Percentiles rank a stretch among this genome's conserved stretches.
Conservation (phyloP, 768 basidiomycete genomes). For the Tremella fuciformis region DNA sequence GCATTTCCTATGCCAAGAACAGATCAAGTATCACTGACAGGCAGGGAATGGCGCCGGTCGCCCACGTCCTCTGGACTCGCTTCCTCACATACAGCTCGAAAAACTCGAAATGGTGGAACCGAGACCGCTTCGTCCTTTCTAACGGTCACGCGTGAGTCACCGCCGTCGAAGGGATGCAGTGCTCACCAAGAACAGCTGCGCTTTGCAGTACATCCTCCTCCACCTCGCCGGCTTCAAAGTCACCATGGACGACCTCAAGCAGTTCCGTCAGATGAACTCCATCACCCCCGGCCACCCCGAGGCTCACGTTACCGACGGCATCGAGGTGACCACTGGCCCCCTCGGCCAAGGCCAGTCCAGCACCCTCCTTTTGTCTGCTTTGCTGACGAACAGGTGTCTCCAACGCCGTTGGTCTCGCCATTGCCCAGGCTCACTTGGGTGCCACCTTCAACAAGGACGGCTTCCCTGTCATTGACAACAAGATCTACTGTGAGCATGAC, state of each 20-base stretch:
- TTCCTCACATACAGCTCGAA: constrained; percentile 86
- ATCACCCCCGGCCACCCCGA: constrained; percentile 94
- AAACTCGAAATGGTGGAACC: constrained; percentile 88
- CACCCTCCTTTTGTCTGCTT: background rate
- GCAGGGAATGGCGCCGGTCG: constrained; percentile 50
- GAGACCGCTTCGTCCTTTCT: constrained; percentile 94
- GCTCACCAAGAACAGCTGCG: constrained; percentile 62
- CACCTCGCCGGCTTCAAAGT: constrained; percentile 91
- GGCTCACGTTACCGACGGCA: constrained; percentile 65
- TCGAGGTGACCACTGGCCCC: constrained; percentile 85
- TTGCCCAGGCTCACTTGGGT: constrained; percentile 84
- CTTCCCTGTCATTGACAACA: constrained; percentile 73
- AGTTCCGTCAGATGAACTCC: constrained; percentile 86
- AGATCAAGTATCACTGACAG: constrained; percentile 5
- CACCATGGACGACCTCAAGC: constrained; percentile 85
- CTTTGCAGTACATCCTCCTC: constrained; percentile 85
- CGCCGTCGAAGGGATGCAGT: background rate
- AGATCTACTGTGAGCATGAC: constrained; percentile 69
- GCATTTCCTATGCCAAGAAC: constrained; percentile 12
- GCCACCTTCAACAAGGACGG: constrained; percentile 86
- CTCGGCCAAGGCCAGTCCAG: constrained; percentile 65
- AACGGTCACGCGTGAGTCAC: constrained; percentile 68
- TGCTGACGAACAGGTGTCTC: constrained; percentile 62
- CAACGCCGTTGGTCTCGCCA: constrained; percentile 89
- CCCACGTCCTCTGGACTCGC: constrained; percentile 55